These are phyloP conservation scores for Aspergillus homomorphus DNA, from an alignment of 495 filamentous ascomycete genomes.

Conservation along the genomic window DNA sequence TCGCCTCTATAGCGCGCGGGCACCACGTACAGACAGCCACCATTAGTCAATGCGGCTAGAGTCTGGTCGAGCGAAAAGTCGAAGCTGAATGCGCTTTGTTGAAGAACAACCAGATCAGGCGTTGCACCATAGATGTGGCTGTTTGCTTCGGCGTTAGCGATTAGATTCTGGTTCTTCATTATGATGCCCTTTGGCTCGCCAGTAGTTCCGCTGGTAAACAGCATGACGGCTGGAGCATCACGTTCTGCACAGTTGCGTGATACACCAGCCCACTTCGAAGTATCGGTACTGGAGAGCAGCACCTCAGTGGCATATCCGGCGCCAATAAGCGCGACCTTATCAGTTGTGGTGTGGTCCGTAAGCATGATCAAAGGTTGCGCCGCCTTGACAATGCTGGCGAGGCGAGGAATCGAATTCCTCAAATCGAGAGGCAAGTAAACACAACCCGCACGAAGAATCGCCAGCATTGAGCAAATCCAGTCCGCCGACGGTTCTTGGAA, in stretches of 20 bases:
- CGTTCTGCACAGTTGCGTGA: neutral
- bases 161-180: constrained; percentile 24
- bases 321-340: neutral
- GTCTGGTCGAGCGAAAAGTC: constrained; percentile 29
- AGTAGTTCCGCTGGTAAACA: constrained; percentile 39
- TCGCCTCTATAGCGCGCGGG: neutral
- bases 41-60: constrained; percentile 18
- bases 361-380: constrained; percentile 22
- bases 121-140: constrained; percentile 30
- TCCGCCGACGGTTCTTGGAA: constrained; percentile 31
- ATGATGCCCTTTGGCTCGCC: constrained; percentile 38
- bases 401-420: constrained; percentile 29
- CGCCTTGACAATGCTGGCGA: constrained; percentile 25
- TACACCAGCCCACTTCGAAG: neutral
- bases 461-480: constrained; percentile 50
- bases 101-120: constrained; percentile 18
- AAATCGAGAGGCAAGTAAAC: constrained; percentile 53
- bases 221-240: constrained; percentile 23
- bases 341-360: neutral
- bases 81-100: constrained; percentile 33
- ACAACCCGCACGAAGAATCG: constrained; percentile 44
- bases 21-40: constrained; percentile 16
- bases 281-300: neutral
- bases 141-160: constrained; percentile 27
- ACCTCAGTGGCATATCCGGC: neutral